A percentile compares a stretch with the other conserved stretches of the same genome.
Evolutionary conservation across 176 grass and related monocot species (phyloP).

Genomic region (Cenchrus purpureus): DNA sequence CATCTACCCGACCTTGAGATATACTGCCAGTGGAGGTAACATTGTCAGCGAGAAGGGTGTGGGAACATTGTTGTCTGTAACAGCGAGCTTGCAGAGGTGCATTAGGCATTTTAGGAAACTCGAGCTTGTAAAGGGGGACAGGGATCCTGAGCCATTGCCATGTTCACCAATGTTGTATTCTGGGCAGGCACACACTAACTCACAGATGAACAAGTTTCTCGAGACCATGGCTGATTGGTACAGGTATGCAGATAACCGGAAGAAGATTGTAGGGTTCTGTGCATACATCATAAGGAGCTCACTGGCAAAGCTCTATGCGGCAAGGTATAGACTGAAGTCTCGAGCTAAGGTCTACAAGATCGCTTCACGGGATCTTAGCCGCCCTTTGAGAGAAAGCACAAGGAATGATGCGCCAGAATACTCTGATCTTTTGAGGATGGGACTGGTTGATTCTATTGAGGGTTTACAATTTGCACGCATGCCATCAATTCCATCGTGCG

Average conservation of each 20-base stretch:
- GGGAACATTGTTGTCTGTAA: slow-evolving; percentile 85
- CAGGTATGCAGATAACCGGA: slow-evolving; percentile 88
- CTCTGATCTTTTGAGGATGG: slow-evolving; percentile 96
- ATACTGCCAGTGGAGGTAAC: slow-evolving; percentile 75
- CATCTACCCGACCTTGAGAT: slow-evolving; percentile 86
- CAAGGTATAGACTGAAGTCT: slow-evolving; percentile 94
- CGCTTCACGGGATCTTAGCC: slow-evolving; percentile 89
- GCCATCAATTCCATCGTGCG: slow-evolving; percentile 85
- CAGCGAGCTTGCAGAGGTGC: slow-evolving; percentile 77
- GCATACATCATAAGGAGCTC: slow-evolving; percentile 90
- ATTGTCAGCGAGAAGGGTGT: slow-evolving; percentile 86
- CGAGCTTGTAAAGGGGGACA: slow-evolving; percentile 93
- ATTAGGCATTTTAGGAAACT: slow-evolving; percentile 89
- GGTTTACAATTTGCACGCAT: slow-evolving; percentile 91
- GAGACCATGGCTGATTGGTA: slow-evolving; percentile 98
- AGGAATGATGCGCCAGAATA: slow-evolving; percentile 89
- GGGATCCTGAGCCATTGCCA: slow-evolving; percentile 80
- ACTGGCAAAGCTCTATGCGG: slow-evolving; percentile 87
- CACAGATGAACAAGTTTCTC: slow-evolving; percentile 99
- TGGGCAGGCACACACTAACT: slow-evolving; percentile 94
- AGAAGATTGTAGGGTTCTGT: slow-evolving; percentile 94
- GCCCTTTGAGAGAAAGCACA: slow-evolving; percentile 76
- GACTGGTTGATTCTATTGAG: slow-evolving; percentile 89
- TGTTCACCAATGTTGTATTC: slow-evolving; percentile 89
- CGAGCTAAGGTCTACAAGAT: slow-evolving; percentile 95